phyloP scores from a whole-genome alignment of 345 rosid species.

The Lepidium aucheri region DNA sequence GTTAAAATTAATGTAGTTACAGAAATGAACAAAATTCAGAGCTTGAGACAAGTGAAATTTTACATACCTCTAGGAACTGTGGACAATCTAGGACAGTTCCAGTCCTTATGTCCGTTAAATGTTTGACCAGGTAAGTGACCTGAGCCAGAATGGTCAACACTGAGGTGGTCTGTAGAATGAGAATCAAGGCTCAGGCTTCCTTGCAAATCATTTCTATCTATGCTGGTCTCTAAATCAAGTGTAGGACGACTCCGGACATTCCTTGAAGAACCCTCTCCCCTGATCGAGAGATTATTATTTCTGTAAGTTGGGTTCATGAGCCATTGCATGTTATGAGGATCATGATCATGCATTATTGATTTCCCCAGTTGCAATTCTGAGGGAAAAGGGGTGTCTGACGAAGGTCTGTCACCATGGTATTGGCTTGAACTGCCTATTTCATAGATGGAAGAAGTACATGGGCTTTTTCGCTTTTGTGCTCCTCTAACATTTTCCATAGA shows the following conservation, averaged over 20 bases:
- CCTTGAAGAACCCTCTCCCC: conserved; percentile 65
- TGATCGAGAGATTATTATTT: conserved; percentile 41
- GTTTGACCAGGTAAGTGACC: conserved; percentile 40
- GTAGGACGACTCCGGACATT: conserved; percentile 75
- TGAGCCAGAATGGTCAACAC: conserved; percentile 36
- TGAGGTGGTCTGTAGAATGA: conserved; percentile 32
- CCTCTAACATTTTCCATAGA: conserved; percentile 49
- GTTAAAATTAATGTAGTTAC: conserved; percentile 3
- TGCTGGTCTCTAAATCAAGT: conserved; percentile 47
- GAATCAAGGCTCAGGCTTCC: conserved; percentile 34
- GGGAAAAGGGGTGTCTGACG: conserved; percentile 49
- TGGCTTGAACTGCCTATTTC: conserved; percentile 73
- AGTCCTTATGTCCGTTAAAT: conserved; percentile 38
- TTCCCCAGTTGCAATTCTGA: conserved; percentile 49
- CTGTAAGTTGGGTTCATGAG: conserved; percentile 34
- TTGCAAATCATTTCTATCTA: conserved; percentile 39
- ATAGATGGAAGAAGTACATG: conserved; percentile 48
- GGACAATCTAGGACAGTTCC: conserved; percentile 47
- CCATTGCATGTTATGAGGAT: conserved; percentile 44
- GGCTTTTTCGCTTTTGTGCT: conserved; percentile 71
- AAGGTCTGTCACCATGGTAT: conserved; percentile 47
- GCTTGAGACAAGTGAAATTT: conserved; percentile 31
- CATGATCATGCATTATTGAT: conserved; percentile 33
- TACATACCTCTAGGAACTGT: conserved; percentile 46
- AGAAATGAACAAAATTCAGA: neutral